Evolutionary conservation across 495 filamentous ascomycete species (phyloP), one percentile per base, ranked within the genome.

Genomic region (Alectoria sarmentosa): DNA sequence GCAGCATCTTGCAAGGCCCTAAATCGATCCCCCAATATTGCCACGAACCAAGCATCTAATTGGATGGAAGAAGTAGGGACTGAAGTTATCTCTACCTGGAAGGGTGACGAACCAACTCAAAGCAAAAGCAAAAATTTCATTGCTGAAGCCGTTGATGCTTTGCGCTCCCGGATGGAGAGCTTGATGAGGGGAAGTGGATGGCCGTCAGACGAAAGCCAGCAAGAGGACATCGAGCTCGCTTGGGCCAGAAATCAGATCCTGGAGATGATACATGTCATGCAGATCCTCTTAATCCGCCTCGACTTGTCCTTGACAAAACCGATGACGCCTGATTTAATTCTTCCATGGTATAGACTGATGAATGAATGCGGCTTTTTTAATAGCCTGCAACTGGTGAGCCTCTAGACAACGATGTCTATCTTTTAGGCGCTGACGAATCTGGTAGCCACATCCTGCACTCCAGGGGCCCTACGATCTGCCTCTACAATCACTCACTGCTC

Each of bases 271-370:
- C 88, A 92, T 70, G 81, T 87, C 46, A 76, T 95, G 77, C 84
- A 91, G 41, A 76, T 91, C 15, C 72, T 91, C 49, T 90, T 95
- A 64, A 79, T 89, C 49, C 78, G 88, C 32, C 70, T 93, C 55
- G 86, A 89, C 52, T 73, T 80, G 8, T 78, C 78, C 7, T 69
- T 75, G 5, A 78, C 78, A 44, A 72, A 85, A 26, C 82, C 86
- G n/a, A 80, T 83, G 21, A 77, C 83, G 4, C 76, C 79, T 17
- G 74, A 55, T 36, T 9, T 85, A 19, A 69, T 95, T 10, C 73
- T 88, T 10, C 76, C 82, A 61, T 97, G 92, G 92, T 90, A 92
- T 61, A 73, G 79, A 11, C 73, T 96, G 34, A 85, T 92, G 80
- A 71, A 73, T 34, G 78, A 83, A 3, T 84, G 82, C 70, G 73